Base-by-base conservation (phyloP, 495 filamentous ascomycete genomes). In the Parathielavia appendiculata region DNA sequence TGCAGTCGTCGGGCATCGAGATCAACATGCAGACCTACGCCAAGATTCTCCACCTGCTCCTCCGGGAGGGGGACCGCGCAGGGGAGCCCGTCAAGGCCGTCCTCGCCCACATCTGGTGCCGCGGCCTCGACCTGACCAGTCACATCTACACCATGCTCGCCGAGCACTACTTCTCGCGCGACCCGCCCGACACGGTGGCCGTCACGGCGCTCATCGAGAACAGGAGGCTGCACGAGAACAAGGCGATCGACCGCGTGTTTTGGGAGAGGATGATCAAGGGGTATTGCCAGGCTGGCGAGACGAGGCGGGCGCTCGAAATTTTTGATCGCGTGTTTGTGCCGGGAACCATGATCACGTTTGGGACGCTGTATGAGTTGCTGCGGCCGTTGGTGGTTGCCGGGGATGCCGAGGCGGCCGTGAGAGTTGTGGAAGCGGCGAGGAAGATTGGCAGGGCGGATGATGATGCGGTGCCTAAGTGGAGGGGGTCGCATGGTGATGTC, bases 81-180 rank as follows among this genome's bases (percentile, higher is more conserved):
- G 62, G 74, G 22, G 39, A 66, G 2, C 79, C 79, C 54, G 81
- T 86, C n/a, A 77, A 79, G 40, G 74, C 71, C 16, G 75, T 91
- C 4, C 73, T 91, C 13, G 71, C 71, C 1, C 79, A 86, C 64
- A 87, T 92, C 74, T 69, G 71, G 59, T 43, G 51, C 5, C 65
- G 73, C 45, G 75, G 75, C 10, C 59, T 87, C 32, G 69, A 77
- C 61, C 76, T 84, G 0, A 78, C 77, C 4, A 62, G 78, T 6
- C 79, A 86, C 54, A 79, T 90, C 63, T 88, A 87, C 75, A 88
- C 87, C 26, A 84, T 84, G 63, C 75, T 92, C 9, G 65, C 86
- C n/a, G 77, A 81, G n/a, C 72, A 86, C 70, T 84, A 84, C 70
- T 90, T 90, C 66, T 40, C 68, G 5, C 75, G 66, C 59, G 47